Base-by-base conservation (phyloP, 2,329 filamentous ascomycete species). In the Dactylellina cionopaga region DNA sequence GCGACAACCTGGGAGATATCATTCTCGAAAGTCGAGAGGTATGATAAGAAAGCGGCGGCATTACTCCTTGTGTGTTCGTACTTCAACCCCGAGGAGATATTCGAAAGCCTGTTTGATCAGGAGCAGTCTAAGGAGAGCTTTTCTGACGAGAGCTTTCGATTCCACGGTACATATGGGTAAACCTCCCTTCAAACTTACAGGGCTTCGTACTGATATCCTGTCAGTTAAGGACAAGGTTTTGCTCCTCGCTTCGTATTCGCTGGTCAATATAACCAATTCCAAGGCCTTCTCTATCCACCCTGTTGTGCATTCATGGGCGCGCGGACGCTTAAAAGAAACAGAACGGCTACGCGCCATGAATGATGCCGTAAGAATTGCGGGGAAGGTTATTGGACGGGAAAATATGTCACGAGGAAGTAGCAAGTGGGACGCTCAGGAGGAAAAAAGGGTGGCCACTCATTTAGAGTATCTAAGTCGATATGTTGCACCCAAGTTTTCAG, bases 11-110 rank as follows among this genome's bases (percentile, higher is more conserved):
- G n/a, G n/a, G n/a, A n/a, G n/a, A n/a, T n/a, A n/a, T n/a, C n/a
- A n/a, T n/a, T n/a, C n/a, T n/a, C n/a, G n/a, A n/a, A 74, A n/a
- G 68, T 75, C 37, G n/a, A 71, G 17, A 37, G 54, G 9, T 44
- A 70, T 9, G 52, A 60, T 15, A 19, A 41, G 5, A 44, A 49
- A 15, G 74, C 74, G 9, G 56, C 74, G 7, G 31, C 60, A 22
- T 49, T 76, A 7, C 49, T 75, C 13, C 33, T 74, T 9, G 31
- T 65, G 7, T 76, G 75, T 39, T 64, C 72, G 29, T 75, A 75
- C 19, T 58, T 76, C 39, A 64, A 59, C n/a, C 72, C 60, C 13
- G 43, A 72, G 2, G 54, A 74, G 27, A 76, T 76, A 24, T 19
- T 19, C 0, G 75, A 70, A 15, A 58, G 60, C 15, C 35, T 76